A percentile compares a stretch with the other conserved stretches of the same genome.
phyloP scores from a whole-genome alignment of 441 rosid species.

The Populus hybrid region DNA sequence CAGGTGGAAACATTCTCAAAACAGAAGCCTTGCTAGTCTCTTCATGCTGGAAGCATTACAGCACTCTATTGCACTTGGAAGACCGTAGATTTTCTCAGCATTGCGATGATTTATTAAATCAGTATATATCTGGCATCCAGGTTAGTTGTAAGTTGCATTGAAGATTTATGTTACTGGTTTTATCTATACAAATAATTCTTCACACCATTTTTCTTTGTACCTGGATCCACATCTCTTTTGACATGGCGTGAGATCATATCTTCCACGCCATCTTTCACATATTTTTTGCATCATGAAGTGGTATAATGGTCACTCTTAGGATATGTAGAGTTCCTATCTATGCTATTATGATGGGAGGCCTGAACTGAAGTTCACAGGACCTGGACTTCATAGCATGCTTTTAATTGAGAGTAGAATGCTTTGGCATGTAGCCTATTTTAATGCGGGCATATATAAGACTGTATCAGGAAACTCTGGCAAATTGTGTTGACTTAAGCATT shows the following conservation, averaged over 20 bases:
- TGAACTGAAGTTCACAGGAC: neutral
- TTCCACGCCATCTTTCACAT: neutral
- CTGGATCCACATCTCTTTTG: neutral
- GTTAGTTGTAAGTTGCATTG: constrained; percentile 29
- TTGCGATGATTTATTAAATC: constrained; percentile 65
- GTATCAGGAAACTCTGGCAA: neutral
- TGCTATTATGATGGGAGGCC: neutral
- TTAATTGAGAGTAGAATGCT: neutral
- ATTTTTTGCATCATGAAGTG: neutral
- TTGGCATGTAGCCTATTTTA: neutral
- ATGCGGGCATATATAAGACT: neutral
- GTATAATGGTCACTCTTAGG: neutral
- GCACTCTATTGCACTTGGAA: constrained; percentile 71
- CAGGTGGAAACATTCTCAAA: constrained; percentile 38
- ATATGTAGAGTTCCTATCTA: neutral
- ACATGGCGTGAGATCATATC: neutral
- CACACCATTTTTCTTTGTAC: neutral
- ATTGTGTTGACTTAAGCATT: neutral
- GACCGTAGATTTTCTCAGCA: constrained; percentile 55
- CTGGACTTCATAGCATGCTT: neutral
- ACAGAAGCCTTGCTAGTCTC: constrained; percentile 60
- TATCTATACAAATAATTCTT: neutral
- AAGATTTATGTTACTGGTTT: neutral
- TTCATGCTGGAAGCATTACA: constrained; percentile 92
- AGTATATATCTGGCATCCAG: constrained; percentile 81